Conservation (phyloP, 164 flowering plant species). For the Pachysandra terminalis region DNA sequence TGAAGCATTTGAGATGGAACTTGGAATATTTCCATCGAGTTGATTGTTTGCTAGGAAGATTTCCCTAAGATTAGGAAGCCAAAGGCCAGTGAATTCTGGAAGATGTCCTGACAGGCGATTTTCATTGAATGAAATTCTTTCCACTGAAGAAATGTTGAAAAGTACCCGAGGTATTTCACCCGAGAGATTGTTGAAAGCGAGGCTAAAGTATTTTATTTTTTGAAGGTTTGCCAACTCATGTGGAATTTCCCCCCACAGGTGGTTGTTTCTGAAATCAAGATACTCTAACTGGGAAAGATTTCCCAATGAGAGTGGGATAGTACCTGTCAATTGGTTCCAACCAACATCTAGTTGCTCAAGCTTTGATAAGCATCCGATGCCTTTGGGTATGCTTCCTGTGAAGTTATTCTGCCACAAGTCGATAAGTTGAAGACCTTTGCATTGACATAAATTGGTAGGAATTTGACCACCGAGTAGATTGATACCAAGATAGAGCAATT, state of each 20-base stretch:
- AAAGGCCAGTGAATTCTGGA: neutral
- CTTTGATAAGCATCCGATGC: neutral
- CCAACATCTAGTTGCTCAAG: neutral
- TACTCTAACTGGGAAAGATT: neutral
- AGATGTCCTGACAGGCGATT: conserved; percentile 1
- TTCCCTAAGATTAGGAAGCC: neutral
- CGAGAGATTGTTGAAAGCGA: neutral
- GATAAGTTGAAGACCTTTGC: neutral
- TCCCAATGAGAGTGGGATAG: neutral
- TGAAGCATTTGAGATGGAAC: neutral
- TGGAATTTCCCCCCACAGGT: neutral
- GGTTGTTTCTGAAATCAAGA: neutral
- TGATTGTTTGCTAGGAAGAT: neutral
- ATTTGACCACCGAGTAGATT: conserved; percentile 9
- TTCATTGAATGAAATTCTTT: neutral
- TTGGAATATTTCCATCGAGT: neutral
- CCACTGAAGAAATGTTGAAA: neutral
- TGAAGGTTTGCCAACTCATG: neutral
- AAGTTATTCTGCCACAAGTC: conserved; percentile 13
- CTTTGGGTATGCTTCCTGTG: conserved; percentile 6
- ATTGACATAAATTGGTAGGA: conserved; percentile 9
- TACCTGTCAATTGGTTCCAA: neutral
- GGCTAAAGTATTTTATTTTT: neutral
- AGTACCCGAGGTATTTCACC: neutral
- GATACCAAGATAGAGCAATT: neutral